Evolutionary conservation across 306 rosid species (phyloP), one percentile per base, ranked within the genome.

Genomic region (Cucurbita argyrosperma): DNA sequence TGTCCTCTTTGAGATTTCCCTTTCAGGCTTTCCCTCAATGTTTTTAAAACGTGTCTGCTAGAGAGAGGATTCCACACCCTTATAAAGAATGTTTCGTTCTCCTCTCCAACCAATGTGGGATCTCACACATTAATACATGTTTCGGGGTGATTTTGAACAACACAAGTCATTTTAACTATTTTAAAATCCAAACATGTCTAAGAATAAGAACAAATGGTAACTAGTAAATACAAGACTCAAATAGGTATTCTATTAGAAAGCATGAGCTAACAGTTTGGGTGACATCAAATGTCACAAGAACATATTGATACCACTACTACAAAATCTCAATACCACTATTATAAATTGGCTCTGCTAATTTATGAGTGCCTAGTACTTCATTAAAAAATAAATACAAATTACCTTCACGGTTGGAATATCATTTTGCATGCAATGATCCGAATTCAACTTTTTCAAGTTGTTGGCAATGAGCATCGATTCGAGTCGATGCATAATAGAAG

Each of bases 401-500:
- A 90, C 98, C 98, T 87, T 89, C 47, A 26, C 15, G 46, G 85
- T 79, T 64, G 87, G 86, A 71, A 90, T 88, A 46, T 74, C 82
- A 76, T 86, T 81, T 70, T 83, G 88, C 64, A 3, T 63, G 87
- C 86, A 82, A 86, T 79, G 82, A 79, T 81, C 84, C 84, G 83
- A 61, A 85, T 81, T 85, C 79, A 87, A 79, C 79, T 56, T 81
- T 75, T 84, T 93, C 53, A 93, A 75, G 81, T 82, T 89, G 76
- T 39, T 71, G 75, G 98, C 97, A 45, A 69, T 50, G 57, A 93
- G 87, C 76, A 89, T 69, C 16, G 94, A 81, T 82, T 90, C 92
- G 26, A 93, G 60, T 64, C 84, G 85, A 78, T 90, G 92, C 94
- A 93, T 90, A 75, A 90, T 86, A 8, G 94, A 87, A 0, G 98